Evolutionary conservation across 331 rosid genomes (phyloP).

Genomic region (Acacia pycnantha): DNA sequence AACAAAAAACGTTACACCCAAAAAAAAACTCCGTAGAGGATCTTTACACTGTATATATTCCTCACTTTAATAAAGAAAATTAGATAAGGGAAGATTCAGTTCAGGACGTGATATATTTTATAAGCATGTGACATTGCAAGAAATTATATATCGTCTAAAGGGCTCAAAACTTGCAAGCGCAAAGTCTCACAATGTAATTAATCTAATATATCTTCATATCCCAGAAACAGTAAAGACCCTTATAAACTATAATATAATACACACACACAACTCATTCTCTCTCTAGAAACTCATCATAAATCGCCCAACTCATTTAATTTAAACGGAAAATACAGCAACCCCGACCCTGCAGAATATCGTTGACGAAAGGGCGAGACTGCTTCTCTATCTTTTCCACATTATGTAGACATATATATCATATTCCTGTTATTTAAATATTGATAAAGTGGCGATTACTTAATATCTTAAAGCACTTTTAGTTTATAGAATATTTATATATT

Average conservation of each 20-base stretch:
- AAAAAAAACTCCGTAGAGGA: background rate
- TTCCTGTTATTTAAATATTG: background rate
- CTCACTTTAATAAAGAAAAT: background rate
- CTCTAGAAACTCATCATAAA: background rate
- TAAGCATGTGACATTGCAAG: too few relatives aligned
- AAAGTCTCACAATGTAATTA: too few relatives aligned
- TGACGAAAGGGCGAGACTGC: background rate
- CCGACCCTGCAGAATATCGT: background rate
- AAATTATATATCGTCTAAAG: background rate
- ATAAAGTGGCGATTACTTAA: background rate
- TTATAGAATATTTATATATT: background rate
- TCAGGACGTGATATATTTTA: too few relatives aligned
- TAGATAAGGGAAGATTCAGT: too few relatives aligned
- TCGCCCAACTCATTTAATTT: background rate
- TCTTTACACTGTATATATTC: background rate
- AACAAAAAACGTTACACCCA: too few relatives aligned
- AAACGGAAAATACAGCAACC: background rate
- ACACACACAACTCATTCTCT: background rate
- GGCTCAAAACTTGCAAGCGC: background rate
- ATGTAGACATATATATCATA: background rate
- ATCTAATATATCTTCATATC: background rate
- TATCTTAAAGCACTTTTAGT: background rate
- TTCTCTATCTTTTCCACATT: background rate
- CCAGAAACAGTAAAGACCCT: background rate
- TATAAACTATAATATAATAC: too few relatives aligned